These are phyloP conservation scores for Hypericum androsaemum DNA, from an alignment of 345 rosid species.

Conservation along the genomic window DNA sequence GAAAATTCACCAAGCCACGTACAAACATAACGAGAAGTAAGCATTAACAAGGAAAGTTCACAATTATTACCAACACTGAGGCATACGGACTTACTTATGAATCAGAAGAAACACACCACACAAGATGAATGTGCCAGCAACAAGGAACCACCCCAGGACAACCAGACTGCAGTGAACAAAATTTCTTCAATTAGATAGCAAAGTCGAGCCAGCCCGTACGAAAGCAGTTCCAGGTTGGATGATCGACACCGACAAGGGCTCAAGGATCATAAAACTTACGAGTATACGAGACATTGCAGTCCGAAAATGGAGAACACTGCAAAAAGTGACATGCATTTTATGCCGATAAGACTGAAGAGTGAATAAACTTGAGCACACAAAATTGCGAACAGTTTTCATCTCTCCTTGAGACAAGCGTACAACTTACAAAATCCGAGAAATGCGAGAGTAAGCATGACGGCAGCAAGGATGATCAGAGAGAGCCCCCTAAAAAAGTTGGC, in stretches of 20 bases:
- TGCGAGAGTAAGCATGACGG: constrained; percentile 77
- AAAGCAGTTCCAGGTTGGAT: neutral
- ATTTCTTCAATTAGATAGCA: neutral
- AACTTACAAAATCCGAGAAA: constrained; percentile 91
- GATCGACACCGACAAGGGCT: neutral
- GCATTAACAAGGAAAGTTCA: no score
- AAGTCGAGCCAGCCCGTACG: neutral
- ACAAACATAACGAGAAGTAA: no score
- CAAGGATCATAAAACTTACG: constrained; percentile 44
- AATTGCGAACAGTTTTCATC: neutral
- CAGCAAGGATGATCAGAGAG: constrained; percentile 68
- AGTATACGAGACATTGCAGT: constrained; percentile 70
- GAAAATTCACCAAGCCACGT: no score
- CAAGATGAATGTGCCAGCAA: constrained; percentile 61
- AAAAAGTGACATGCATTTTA: constrained; percentile 8
- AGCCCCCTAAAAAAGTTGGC: constrained; percentile 45
- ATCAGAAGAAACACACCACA: constrained; percentile 81
- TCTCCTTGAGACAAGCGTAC: constrained; percentile 1
- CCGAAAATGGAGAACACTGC: constrained; percentile 87
- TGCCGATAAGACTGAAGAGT: no score
- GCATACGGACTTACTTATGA: constrained; percentile 51
- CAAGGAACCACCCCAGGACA: constrained; percentile 85
- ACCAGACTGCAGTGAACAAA: constrained; percentile 49
- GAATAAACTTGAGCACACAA: constrained; percentile 4
- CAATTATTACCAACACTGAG: neutral